Evolutionary conservation across 495 filamentous ascomycete genomes (phyloP), one percentile per base, ranked within the genome.

Genomic region (Pyronema omphalodes): DNA sequence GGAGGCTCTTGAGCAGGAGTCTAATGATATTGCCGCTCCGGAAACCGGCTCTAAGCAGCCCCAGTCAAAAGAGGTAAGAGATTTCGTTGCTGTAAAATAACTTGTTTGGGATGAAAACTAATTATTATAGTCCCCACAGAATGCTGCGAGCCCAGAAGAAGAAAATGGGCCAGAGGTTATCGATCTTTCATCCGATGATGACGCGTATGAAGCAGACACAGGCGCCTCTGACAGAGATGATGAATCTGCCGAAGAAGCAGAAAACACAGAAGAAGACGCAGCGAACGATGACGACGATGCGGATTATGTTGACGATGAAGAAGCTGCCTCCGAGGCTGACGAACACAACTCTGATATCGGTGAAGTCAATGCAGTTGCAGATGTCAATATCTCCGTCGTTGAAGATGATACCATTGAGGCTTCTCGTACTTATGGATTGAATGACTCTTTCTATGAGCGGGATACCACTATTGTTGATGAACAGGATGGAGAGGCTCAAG

Each of bases 1-100:
- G 47, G 59, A 60, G 29, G 54, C 44, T 43, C 44, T 23, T 23
- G 44, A 58, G 58, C 37, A 23, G 34, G 43, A 39, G 54, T 29
- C 23, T 29, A 29, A 1, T 5, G 23, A 2, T 29, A 29, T 29
- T 29, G 23, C 23, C 5, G 5, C 23, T 1, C 23, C 23, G 23
- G 23, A 29, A 29, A 29, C 5, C 23, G 5, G 23, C 23, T 29
- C 5, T 29, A 29, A 29, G 2, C 23, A 29, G 23, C 23, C 23
- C 23, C 23, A 29, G 23, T 5, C 1, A 5, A 1, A 29, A 29
- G 2, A 29, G 23, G 23, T 29, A 29, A 29, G 23, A 29, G 23
- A 29, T 29, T 5, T 29, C 23, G 23, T 5, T 29, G 23, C 45
- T 45, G 41, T 37, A 40, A 51, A 29, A 39, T 53, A 43, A 33